phyloP scores from a whole-genome alignment of 108 stramenopile species.

The Conticribra guillardii region DNA sequence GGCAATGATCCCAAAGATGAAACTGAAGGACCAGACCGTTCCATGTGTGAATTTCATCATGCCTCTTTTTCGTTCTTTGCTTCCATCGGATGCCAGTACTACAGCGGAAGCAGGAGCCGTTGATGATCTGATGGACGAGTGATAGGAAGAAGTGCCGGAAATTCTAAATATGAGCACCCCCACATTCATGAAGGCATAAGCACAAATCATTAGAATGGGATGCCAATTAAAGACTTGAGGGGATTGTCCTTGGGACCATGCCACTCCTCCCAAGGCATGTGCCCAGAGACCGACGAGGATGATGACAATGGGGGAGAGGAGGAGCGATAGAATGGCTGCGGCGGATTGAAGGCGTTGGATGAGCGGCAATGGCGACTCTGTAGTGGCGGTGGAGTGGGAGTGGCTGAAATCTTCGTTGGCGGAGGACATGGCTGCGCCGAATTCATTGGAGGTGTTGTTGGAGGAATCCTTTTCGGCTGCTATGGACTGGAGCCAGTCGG shows the following conservation, averaged over 20 bases:
- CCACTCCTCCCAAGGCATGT: conserved; percentile 48
- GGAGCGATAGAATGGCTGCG: conserved; percentile 17
- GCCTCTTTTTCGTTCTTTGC: conserved; percentile 17
- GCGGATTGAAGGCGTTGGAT: conserved; percentile 31
- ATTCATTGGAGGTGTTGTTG: neutral
- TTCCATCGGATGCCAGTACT: neutral
- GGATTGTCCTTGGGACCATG: conserved; percentile 56
- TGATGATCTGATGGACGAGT: conserved; percentile 13
- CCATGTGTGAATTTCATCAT: conserved; percentile 58
- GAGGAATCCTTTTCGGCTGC: too few relatives aligned
- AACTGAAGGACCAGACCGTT: conserved; percentile 54
- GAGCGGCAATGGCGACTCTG: conserved; percentile 1
- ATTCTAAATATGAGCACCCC: conserved; percentile 61
- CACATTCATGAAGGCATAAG: conserved; percentile 74
- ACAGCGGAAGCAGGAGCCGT: conserved; percentile 1
- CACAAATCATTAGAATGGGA: conserved; percentile 72
- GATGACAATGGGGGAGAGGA: conserved; percentile 33
- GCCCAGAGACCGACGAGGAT: conserved; percentile 51
- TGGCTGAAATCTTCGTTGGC: conserved; percentile 14
- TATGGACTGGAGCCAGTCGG: neutral
- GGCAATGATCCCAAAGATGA: conserved; percentile 55
- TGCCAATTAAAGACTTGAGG: conserved; percentile 86
- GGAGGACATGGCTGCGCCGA: conserved; percentile 8
- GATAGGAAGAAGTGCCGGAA: conserved; percentile 30
- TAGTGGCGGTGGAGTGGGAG: neutral